These are phyloP conservation scores for Colletotrichum costaricense DNA, from an alignment of 2,329 filamentous ascomycete genomes.

Conservation along the genomic window DNA sequence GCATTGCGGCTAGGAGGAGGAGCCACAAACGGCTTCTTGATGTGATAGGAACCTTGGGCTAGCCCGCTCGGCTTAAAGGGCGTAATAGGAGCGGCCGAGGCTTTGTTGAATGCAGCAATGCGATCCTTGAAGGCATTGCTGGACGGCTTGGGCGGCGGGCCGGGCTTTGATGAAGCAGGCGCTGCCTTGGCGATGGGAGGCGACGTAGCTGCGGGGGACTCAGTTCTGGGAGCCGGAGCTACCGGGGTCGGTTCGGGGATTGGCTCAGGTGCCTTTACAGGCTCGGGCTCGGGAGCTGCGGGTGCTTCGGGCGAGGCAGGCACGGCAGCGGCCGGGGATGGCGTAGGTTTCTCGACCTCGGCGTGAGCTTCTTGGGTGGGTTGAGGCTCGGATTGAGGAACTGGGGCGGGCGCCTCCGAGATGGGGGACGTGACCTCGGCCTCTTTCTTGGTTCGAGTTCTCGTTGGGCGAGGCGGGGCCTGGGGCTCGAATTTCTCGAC, in stretches of 20 bases:
- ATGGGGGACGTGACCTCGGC: conserved; percentile 44
- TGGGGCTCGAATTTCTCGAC: conserved; percentile 96
- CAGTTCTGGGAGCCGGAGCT: conserved; percentile 51
- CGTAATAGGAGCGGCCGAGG: conserved; percentile 84
- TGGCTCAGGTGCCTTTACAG: conserved; percentile 45
- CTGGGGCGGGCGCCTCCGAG: conserved; percentile 41
- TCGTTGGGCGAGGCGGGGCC: conserved; percentile 85
- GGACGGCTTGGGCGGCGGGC: conserved; percentile 79
- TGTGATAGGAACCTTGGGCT: conserved; percentile 73
- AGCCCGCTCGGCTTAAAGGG: conserved; percentile 85
- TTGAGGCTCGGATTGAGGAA: conserved; percentile 42
- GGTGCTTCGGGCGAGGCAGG: conserved; percentile 47
- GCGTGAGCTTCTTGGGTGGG: conserved; percentile 48
- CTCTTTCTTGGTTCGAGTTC: conserved; percentile 78
- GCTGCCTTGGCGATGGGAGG: conserved; percentile 53
- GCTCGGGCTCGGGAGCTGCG: conserved; percentile 48
- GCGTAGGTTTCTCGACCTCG: conserved; percentile 46
- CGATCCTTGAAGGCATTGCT: conserved; percentile 90
- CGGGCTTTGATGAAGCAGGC: conserved; percentile 53
- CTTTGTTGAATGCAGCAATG: conserved; percentile 96
- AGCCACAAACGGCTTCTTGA: conserved; percentile 97
- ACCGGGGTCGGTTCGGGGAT: conserved; percentile 41
- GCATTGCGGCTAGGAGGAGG: conserved; percentile 93
- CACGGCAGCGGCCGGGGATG: conserved; percentile 42
- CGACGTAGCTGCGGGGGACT: conserved; percentile 46